Conservation (phyloP, 129 eudicot genomes). For the Tagetes erecta region DNA sequence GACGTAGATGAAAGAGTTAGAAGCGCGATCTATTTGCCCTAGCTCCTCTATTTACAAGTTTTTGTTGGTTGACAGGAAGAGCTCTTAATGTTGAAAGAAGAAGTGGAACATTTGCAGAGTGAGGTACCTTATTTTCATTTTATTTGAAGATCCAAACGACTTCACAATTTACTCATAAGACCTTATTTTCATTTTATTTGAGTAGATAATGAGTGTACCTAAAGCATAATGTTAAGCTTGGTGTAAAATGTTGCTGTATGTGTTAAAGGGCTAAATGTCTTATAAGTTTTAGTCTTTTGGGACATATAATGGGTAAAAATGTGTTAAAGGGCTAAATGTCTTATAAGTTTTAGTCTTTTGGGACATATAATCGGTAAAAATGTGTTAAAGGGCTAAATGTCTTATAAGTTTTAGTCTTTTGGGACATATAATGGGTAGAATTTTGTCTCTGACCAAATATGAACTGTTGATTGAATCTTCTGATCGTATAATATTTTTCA, state of each 20-base stretch:
- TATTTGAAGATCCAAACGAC: neutral
- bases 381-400: constrained; percentile 6
- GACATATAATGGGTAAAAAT: no score
- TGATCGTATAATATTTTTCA: constrained; percentile 3
- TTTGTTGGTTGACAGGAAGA: constrained; percentile 61
- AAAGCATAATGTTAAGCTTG: neutral
- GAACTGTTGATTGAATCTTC: constrained; percentile 17
- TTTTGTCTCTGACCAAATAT: constrained; percentile 1
- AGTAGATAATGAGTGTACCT: neutral
- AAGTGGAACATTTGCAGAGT: constrained; percentile 56
- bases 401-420: neutral
- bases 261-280: constrained; percentile 3
- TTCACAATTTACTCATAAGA: constrained; percentile 2
- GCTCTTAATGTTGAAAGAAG: constrained; percentile 58
- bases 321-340: constrained; percentile 4
- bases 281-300: no score
- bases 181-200: neutral
- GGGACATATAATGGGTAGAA: constrained; percentile 3
- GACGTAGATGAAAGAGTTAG: constrained; percentile 20
- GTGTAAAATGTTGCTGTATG: neutral
- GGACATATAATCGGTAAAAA: no score
- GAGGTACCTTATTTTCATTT: constrained; percentile 40
- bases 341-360: no score
- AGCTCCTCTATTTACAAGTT: constrained; percentile 9
- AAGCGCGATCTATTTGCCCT: constrained; percentile 7